Evolutionary conservation across 2,329 filamentous ascomycete genomes (phyloP).

Genomic region (Colletotrichum magnum): DNA sequence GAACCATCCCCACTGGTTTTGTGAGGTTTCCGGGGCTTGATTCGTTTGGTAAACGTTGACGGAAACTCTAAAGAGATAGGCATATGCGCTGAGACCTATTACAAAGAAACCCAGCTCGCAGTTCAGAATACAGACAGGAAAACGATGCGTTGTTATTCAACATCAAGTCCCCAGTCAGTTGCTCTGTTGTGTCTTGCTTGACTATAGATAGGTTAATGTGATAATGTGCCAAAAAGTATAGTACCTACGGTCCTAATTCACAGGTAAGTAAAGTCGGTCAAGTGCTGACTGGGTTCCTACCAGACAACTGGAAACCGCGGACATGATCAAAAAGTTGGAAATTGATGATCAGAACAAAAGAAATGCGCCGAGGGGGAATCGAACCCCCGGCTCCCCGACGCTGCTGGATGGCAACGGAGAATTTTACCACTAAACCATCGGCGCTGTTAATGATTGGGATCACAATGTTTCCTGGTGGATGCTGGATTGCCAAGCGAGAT

Average conservation of each 20-base stretch:
- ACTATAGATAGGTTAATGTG: no score
- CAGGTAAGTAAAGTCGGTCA: no score
- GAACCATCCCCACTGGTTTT: not conserved
- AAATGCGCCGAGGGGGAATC: constrained; percentile 16
- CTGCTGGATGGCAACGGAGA: constrained; percentile 18
- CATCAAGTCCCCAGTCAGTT: no score
- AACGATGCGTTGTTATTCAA: no score
- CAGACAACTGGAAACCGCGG: no score
- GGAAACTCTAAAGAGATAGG: not conserved
- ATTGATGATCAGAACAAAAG: not conserved
- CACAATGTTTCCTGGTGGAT: not conserved
- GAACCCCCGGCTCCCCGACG: constrained; percentile 23
- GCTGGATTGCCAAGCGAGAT: not conserved
- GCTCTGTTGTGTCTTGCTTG: no score
- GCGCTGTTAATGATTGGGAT: not conserved
- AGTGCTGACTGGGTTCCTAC: no score
- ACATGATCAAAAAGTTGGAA: not conserved
- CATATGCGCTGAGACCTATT: no score
- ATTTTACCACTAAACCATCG: constrained; percentile 27
- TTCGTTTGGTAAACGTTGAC: not conserved
- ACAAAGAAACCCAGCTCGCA: no score
- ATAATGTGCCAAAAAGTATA: no score
- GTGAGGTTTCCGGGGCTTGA: not conserved
- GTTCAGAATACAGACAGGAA: no score
- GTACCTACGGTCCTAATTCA: no score